These are phyloP conservation scores for Calonectria hawksworthii DNA, from an alignment of 2,329 filamentous ascomycete species.

Conservation along the genomic window DNA sequence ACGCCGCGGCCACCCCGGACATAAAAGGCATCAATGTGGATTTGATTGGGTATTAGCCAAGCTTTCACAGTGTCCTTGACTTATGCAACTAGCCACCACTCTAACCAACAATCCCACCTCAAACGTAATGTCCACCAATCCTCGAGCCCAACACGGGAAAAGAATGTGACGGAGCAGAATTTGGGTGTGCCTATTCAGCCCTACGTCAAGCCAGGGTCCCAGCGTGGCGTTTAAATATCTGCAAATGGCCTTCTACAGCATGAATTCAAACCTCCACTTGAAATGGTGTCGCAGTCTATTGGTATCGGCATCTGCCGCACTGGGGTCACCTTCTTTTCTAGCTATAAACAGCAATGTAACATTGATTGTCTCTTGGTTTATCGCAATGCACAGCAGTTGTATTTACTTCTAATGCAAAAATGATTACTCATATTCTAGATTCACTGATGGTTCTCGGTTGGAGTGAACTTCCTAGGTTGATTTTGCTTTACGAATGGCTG, in stretches of 20 bases:
- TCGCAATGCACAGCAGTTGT: neutral
- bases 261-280: neutral
- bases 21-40: neutral
- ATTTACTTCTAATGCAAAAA: no score
- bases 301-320: neutral
- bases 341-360: neutral
- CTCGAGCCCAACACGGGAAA: neutral
- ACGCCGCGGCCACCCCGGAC: neutral
- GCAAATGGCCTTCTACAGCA: neutral
- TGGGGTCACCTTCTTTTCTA: neutral
- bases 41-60: neutral
- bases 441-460: neutral
- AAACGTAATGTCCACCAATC: neutral
- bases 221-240: neutral
- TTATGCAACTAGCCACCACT: neutral
- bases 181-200: neutral
- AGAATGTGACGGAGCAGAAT: neutral
- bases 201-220: neutral
- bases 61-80: neutral
- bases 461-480: neutral
- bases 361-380: neutral
- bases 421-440: neutral
- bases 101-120: neutral
- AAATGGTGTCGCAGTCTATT: neutral
- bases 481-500: neutral